Percentiles rank a stretch among this genome's conserved stretches.
These are phyloP conservation scores for Coemansia sp. DNA, from an alignment of 192 early-diverging fungal species.

Conservation along the genomic window DNA sequence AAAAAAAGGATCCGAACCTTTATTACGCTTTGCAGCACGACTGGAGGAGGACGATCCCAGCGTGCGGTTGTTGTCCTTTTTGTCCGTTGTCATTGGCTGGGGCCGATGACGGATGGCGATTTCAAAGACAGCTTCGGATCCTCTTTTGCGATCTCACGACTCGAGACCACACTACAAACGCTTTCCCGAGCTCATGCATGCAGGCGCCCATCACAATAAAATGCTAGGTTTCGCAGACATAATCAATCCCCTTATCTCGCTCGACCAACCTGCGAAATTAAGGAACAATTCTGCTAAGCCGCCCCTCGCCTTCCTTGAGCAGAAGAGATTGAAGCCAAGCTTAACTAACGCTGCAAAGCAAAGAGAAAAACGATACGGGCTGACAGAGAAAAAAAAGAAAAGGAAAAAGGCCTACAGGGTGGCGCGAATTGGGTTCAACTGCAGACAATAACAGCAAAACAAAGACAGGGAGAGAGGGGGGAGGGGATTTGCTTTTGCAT, in stretches of 20 bases:
- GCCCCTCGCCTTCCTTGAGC: no score
- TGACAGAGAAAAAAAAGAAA: not conserved
- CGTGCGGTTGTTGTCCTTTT: not conserved
- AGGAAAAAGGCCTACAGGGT: not conserved
- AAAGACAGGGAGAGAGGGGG: not conserved
- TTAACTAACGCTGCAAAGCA: no score
- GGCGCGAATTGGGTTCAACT: constrained; percentile 3
- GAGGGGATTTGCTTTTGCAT: constrained; percentile 3
- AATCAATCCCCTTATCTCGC: no score
- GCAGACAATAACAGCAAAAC: not conserved
- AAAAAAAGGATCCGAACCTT: not conserved
- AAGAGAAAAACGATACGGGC: not conserved
- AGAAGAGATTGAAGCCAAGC: no score
- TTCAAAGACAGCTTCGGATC: not conserved
- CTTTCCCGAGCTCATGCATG: not conserved
- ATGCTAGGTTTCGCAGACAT: no score
- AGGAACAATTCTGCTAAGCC: no score
- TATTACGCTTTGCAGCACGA: not conserved
- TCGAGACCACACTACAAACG: not conserved
- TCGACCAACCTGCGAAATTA: no score
- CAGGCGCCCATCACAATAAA: not conserved
- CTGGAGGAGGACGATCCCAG: not conserved
- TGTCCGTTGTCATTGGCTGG: not conserved
- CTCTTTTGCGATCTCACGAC: not conserved
- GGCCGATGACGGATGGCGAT: not conserved